Percentiles rank a stretch among this genome's conserved stretches.
These are phyloP conservation scores for Colletotrichum godetiae DNA, from an alignment of 2,329 filamentous ascomycete genomes.

Conservation along the genomic window DNA sequence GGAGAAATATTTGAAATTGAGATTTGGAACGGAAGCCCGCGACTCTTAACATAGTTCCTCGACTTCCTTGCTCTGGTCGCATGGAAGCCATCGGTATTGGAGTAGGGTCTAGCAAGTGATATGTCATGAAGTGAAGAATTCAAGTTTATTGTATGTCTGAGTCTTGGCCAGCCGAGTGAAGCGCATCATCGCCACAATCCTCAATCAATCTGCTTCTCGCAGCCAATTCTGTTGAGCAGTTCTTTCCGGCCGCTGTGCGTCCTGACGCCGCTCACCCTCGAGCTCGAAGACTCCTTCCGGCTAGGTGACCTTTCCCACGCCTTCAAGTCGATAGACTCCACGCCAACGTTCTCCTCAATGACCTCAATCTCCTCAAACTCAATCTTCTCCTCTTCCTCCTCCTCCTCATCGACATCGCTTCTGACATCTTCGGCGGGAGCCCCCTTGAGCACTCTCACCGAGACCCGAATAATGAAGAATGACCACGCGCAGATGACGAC, in stretches of 20 bases:
- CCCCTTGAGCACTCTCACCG: conserved; percentile 2
- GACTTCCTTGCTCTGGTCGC: no score
- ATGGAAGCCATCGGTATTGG: no score
- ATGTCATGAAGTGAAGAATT: background rate
- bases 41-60: no score
- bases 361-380: background rate
- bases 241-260: conserved; percentile 7
- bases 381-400: background rate
- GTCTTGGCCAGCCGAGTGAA: background rate
- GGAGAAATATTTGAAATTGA: no score
- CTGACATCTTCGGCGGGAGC: conserved; percentile 12
- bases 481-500: conserved; percentile 13
- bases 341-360: background rate
- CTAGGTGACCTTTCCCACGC: background rate
- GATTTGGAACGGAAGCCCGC: no score
- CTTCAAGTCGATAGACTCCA: conserved; percentile 4
- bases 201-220: conserved; percentile 19
- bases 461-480: background rate
- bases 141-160: background rate
- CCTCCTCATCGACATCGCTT: background rate
- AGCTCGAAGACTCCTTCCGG: background rate
- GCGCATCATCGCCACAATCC: background rate
- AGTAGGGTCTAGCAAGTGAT: background rate
- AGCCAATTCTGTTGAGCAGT: conserved; percentile 10
- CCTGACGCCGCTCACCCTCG: background rate